These are phyloP conservation scores for Solanum gandarillasii DNA, from an alignment of 257 asterid genomes.

Conservation along the genomic window DNA sequence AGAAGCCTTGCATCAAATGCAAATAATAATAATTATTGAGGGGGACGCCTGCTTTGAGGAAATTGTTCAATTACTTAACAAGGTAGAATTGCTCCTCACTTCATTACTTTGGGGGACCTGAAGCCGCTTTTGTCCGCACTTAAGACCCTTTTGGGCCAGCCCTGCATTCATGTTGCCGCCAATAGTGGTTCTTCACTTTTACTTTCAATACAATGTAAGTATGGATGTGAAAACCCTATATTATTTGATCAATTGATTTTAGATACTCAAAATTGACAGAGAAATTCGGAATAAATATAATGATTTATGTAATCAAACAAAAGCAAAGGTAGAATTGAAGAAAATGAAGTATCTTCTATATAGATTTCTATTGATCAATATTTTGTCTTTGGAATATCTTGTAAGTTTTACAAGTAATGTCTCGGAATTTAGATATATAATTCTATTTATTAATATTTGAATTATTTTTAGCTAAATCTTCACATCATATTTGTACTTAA, in stretches of 20 bases:
- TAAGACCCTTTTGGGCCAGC: constrained; percentile 11
- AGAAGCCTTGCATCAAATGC: neutral
- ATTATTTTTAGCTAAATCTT: neutral
- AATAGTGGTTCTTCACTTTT: neutral
- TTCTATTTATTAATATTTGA: neutral
- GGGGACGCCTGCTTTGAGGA: neutral
- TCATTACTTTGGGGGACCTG: neutral
- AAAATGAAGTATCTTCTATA: neutral
- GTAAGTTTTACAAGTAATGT: neutral
- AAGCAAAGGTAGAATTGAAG: neutral
- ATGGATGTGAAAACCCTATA: too few species aligned
- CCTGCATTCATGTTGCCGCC: constrained; percentile 29
- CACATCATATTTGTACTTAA: too few species aligned
- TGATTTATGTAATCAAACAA: too few species aligned
- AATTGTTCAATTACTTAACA: neutral
- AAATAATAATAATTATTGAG: neutral
- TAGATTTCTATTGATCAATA: neutral
- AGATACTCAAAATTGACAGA: neutral
- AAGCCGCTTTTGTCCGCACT: neutral
- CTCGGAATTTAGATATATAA: neutral
- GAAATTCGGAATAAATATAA: too few species aligned
- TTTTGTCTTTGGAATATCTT: neutral
- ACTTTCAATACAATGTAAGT: too few species aligned
- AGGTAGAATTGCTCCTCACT: neutral
- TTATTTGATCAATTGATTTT: too few species aligned